These are phyloP conservation scores for Pseudozyma sp. DNA, from an alignment of 1,284 basidiomycete species.

Conservation along the genomic window DNA sequence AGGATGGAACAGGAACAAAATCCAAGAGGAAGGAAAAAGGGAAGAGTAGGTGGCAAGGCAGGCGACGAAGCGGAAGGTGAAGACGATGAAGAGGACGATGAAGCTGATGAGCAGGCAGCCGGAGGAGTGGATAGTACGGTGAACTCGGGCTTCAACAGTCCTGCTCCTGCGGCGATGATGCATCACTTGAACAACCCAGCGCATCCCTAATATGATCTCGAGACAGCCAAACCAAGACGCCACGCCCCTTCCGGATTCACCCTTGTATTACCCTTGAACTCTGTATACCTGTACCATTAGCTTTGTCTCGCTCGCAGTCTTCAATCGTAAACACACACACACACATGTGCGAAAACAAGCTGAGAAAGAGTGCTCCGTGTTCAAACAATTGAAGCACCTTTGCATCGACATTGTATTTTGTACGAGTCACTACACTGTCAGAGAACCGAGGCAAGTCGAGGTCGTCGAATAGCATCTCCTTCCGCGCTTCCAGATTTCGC, in stretches of 20 bases:
- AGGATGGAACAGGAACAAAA: conserved; percentile 44
- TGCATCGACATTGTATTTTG: background rate
- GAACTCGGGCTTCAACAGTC: conserved; percentile 8
- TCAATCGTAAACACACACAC: background rate
- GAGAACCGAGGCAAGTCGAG: conserved; percentile 32
- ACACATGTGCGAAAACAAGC: background rate
- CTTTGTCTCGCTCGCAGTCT: background rate
- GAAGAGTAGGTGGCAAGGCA: background rate
- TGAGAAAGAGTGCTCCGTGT: no score
- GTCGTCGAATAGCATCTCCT: conserved; percentile 7
- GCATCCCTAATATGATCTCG: conserved; percentile 1
- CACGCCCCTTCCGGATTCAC: background rate
- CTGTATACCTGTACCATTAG: conserved; percentile 15
- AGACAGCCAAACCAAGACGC: no score
- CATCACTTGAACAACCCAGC: conserved; percentile 7
- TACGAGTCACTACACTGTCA: background rate
- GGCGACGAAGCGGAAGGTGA: background rate
- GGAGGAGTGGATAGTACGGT: background rate
- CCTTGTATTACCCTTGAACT: conserved; percentile 3
- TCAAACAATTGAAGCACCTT: background rate
- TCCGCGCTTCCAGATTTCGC: background rate
- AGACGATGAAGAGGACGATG: background rate
- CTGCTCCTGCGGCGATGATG: background rate
- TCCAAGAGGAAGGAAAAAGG: conserved; percentile 20
- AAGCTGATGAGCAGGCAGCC: background rate